phyloP scores from a whole-genome alignment of 2,329 filamentous ascomycete species.

The Aplosporella prunicola region DNA sequence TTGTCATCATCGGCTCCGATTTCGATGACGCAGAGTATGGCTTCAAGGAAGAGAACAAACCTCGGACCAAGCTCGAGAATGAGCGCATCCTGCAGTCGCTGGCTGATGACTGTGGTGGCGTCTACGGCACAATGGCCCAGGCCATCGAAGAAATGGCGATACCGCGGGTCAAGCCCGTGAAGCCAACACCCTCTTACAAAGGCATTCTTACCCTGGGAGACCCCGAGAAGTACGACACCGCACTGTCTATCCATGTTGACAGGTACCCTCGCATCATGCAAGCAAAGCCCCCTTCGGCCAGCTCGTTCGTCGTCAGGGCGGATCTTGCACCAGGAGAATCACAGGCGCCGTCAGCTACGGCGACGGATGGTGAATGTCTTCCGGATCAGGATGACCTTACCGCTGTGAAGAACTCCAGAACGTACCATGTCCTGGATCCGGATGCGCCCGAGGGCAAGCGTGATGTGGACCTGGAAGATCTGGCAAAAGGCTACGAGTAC shows the following conservation, averaged over 20 bases:
- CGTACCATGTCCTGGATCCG: constrained; percentile 72
- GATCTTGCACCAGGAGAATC: constrained; percentile 38
- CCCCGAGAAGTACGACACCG: constrained; percentile 59
- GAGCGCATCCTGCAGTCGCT: constrained; percentile 59
- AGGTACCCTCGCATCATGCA: constrained; percentile 80
- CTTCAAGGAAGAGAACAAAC: constrained; percentile 66
- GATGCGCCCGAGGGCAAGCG: constrained; percentile 66
- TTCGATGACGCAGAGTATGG: constrained; percentile 88
- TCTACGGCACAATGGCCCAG: constrained; percentile 74
- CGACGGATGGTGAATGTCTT: constrained; percentile 24
- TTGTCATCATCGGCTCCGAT: constrained; percentile 78
- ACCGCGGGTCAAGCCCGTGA: constrained; percentile 66
- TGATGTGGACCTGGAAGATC: constrained; percentile 69
- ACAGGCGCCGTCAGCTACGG: constrained; percentile 45
- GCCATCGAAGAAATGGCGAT: constrained; percentile 71
- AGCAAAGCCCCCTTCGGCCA: constrained; percentile 65
- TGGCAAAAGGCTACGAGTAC: constrained; percentile 92
- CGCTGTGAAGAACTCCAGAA: constrained; percentile 64
- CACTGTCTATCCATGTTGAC: constrained; percentile 76
- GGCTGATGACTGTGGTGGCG: constrained; percentile 54
- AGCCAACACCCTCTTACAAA: constrained; percentile 68
- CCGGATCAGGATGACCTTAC: constrained; percentile 42
- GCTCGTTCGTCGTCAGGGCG: constrained; percentile 56
- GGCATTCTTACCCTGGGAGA: constrained; percentile 75
- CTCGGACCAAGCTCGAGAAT: constrained; percentile 49